Evolutionary conservation across 192 early-diverging fungal species (phyloP), one percentile per base, ranked within the genome.

Genomic region (Lobosporangium transversale): DNA sequence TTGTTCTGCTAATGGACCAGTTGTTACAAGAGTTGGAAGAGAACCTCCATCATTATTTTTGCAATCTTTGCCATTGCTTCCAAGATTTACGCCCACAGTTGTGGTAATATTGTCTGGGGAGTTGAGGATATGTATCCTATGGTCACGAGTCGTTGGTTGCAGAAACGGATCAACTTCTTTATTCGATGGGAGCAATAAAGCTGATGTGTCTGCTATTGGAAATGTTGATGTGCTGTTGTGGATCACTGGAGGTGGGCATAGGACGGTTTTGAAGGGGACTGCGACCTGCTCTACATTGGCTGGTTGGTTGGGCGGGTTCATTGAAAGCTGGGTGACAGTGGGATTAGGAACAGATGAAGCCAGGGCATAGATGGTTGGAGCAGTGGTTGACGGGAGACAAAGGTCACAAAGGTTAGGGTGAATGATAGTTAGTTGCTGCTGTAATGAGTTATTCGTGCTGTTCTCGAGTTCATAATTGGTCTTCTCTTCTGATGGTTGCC

Each of bases 301-400:
- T 14, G 62, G 47, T 9, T 56, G 37, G 42, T 47, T 33, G 6
- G 32, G n/a, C 15, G 36, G 42, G 8, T 51, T 58, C 48, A 63
- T 51, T 7, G 62, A 58, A 3, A 73, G 47, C 18, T 73, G 61
- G 23, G 52, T 53, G 49, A 73, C 50, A 5, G 70, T 73, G 4
- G 70, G 70, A 50, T 58, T 26, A 6, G 70, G 55, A 11, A 65
- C 62, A 10, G 61, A 50, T n/a, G 70, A 65, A 18, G 70, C 56
- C 4, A 65, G 56, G 17, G 70, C 56, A 21, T 29, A 65, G 11
- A 73, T 45, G 14, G 70, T 47, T 1, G 70, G 61, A 3, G 62
- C 27, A 20, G 23, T 42, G 15, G 37, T 55, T 15, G 67, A 61
- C 7, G 67, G 43, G 5, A 52, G 4, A 31, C 48, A 33, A 14